These are phyloP conservation scores for Botrytis cinerea DNA, from an alignment of 2,329 filamentous ascomycete species.

Conservation along the genomic window DNA sequence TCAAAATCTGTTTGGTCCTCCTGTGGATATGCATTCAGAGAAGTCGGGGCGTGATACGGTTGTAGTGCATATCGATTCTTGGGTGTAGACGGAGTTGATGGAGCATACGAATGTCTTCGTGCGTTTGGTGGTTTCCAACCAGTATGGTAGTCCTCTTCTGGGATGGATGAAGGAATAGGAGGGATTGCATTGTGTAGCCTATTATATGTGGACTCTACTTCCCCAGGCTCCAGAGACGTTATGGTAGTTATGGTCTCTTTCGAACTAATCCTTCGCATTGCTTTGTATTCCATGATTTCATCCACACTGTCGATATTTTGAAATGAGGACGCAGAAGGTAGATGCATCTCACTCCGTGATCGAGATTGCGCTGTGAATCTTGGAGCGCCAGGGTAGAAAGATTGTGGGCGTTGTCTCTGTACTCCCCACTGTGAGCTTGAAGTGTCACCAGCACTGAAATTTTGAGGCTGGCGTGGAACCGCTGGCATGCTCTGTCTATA, in stretches of 20 bases:
- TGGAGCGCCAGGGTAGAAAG: conserved; percentile 26
- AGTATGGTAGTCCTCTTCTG: conserved; percentile 26
- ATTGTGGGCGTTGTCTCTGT: conserved; percentile 26
- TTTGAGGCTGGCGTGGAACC: background rate
- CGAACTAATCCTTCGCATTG: conserved; percentile 27
- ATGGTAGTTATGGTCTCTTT: conserved; percentile 40
- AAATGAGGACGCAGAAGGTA: conserved; percentile 29
- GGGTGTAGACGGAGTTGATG: conserved; percentile 6
- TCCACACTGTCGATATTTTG: conserved; percentile 33
- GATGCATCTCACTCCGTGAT: conserved; percentile 29
- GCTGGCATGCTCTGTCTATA: conserved; percentile 27
- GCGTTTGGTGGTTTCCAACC: conserved; percentile 15
- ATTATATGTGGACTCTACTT: conserved; percentile 34
- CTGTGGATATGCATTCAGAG: conserved; percentile 18
- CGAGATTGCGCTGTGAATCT: conserved; percentile 34
- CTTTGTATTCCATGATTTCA: conserved; percentile 33
- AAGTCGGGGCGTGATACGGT: conserved; percentile 3
- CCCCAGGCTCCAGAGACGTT: conserved; percentile 37
- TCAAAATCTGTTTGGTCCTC: conserved; percentile 33
- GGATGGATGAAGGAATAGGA: conserved; percentile 30
- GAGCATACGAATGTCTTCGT: conserved; percentile 11
- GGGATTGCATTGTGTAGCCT: conserved; percentile 34
- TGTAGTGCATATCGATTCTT: conserved; percentile 10
- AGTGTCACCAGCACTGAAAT: background rate
- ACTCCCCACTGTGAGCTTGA: conserved; percentile 25